phyloP scores from a whole-genome alignment of 768 basidiomycete species.

The Kwoniella sp. region DNA sequence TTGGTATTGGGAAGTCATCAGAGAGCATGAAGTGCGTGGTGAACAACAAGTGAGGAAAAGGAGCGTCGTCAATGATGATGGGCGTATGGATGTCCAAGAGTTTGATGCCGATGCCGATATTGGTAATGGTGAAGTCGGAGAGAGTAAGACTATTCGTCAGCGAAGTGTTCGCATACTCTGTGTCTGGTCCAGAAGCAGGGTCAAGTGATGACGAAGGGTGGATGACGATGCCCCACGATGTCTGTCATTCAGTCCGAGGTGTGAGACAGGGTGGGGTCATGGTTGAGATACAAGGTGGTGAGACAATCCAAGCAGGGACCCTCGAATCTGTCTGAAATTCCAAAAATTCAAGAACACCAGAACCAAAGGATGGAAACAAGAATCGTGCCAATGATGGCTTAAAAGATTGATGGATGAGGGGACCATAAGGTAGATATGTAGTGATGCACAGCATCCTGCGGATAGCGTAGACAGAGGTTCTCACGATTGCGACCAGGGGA shows the following conservation, averaged over 20 bases:
- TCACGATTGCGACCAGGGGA: neutral
- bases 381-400: too few species aligned
- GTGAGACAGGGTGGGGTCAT: neutral
- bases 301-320: neutral
- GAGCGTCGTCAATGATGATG: too few species aligned
- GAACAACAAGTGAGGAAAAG: neutral
- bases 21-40: neutral
- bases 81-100: too few species aligned
- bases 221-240: neutral
- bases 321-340: neutral
- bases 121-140: neutral
- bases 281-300: neutral
- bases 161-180: neutral
- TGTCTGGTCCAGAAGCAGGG: neutral
- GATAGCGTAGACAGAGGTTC: neutral
- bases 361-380: too few species aligned
- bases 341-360: neutral
- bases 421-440: neutral
- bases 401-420: neutral
- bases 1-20: neutral
- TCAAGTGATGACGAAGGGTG: neutral
- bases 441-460: neutral
- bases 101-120: too few species aligned
- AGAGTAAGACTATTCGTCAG: neutral
- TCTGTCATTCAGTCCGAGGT: neutral